phyloP scores from a whole-genome alignment of 768 basidiomycete species.

The Boletus pseudopeckii region DNA sequence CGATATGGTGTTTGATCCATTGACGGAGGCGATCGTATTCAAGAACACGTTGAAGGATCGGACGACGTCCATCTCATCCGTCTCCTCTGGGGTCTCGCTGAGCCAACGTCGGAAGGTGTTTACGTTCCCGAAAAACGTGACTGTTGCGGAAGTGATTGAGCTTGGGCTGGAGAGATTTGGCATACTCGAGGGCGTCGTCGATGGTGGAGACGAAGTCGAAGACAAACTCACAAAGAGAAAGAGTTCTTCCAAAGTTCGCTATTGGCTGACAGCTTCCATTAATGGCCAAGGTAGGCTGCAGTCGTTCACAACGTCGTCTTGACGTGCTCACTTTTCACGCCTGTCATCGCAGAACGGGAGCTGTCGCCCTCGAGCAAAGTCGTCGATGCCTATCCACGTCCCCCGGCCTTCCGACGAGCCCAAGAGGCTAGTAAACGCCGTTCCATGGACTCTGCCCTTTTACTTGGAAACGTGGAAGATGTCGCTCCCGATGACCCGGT shows the following conservation, averaged over 20 bases:
- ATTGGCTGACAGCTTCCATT: constrained; percentile 62
- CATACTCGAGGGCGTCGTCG: constrained; percentile 94
- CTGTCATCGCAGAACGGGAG: constrained; percentile 57
- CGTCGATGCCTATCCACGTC: constrained; percentile 76
- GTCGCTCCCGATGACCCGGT: constrained; percentile 79
- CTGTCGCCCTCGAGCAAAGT: constrained; percentile 78
- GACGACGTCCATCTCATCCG: constrained; percentile 36
- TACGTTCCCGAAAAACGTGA: constrained; percentile 90
- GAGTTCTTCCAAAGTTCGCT: constrained; percentile 76
- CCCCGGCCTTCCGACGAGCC: constrained; percentile 65
- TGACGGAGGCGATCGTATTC: constrained; percentile 92
- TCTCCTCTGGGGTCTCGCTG: constrained; percentile 55
- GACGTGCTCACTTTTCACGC: constrained; percentile 6
- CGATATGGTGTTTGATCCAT: constrained; percentile 90
- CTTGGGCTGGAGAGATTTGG: constrained; percentile 90
- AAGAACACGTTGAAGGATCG: constrained; percentile 66
- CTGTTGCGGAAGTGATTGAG: constrained; percentile 95
- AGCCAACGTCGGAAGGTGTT: constrained; percentile 76
- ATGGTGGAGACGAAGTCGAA: constrained; percentile 97
- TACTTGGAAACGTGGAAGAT: constrained; percentile 71
- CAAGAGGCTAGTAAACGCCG: constrained; percentile 69
- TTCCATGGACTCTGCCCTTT: constrained; percentile 75
- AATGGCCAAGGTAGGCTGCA: constrained; percentile 59
- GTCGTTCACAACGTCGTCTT: background rate
- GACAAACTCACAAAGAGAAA: constrained; percentile 83